phyloP scores from a whole-genome alignment of 306 rosid species.

The Delonix regia region DNA sequence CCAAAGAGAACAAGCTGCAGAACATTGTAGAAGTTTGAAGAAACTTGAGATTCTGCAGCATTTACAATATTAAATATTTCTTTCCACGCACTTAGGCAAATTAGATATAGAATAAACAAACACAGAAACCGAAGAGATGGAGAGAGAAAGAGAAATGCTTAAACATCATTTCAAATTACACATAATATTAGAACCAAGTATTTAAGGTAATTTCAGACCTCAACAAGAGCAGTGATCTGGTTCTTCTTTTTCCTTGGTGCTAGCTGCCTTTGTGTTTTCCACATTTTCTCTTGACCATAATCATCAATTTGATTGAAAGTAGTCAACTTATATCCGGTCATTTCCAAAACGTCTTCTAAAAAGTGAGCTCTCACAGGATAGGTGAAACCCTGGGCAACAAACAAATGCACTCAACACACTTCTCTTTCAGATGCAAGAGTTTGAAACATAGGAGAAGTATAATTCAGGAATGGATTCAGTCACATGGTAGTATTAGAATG shows the following conservation, averaged over 20 bases:
- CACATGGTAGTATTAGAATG: background rate
- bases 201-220: constrained; percentile 55
- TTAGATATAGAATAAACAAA: background rate
- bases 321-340: constrained; percentile 83
- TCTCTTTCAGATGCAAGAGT: background rate
- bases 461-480: constrained; percentile 19
- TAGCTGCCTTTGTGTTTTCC: constrained; percentile 95
- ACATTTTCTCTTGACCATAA: constrained; percentile 96
- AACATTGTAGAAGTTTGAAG: background rate
- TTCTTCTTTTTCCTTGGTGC: constrained; percentile 89
- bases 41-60: constrained; percentile 10
- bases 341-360: constrained; percentile 90
- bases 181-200: constrained; percentile 3
- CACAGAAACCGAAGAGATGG: background rate
- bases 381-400: constrained; percentile 77
- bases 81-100: constrained; percentile 7
- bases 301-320: constrained; percentile 95
- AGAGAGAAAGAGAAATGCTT: constrained; percentile 18
- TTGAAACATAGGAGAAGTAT: constrained; percentile 30
- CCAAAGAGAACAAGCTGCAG: background rate
- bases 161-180: background rate
- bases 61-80: constrained; percentile 1
- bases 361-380: constrained; percentile 83
- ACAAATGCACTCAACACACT: constrained; percentile 35
- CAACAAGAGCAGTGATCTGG: constrained; percentile 87